A percentile compares a stretch with the other conserved stretches of the same genome.
phyloP scores from a whole-genome alignment of 805 yeast species.

The Hanseniaspora clermontiae region DNA sequence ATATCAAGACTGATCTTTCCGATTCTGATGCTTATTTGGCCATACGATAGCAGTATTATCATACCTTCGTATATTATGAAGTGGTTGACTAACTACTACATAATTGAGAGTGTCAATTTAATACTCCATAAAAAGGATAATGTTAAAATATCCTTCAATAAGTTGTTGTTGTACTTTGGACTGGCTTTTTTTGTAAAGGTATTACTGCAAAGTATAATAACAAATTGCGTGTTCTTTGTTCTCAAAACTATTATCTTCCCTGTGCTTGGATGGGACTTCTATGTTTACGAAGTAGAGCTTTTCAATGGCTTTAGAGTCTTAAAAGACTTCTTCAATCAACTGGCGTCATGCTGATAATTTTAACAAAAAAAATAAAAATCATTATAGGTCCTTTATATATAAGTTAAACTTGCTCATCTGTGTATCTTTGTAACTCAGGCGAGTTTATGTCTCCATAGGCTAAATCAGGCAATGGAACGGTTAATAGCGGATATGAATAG shows the following conservation, averaged over 20 bases:
- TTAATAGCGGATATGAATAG: slow-evolving; percentile 66
- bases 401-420: slow-evolving; percentile 1
- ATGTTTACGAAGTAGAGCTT: neutral
- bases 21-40: slow-evolving; percentile 90
- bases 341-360: neutral
- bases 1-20: slow-evolving; percentile 69
- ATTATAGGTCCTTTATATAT: neutral
- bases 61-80: slow-evolving; percentile 49
- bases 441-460: neutral
- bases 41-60: slow-evolving; percentile 57
- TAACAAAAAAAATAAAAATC: too few relatives aligned
- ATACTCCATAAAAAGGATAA: slow-evolving; percentile 24
- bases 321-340: slow-evolving; percentile 8
- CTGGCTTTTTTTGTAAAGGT: slow-evolving; percentile 18
- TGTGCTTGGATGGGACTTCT: neutral
- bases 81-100: slow-evolving; percentile 46
- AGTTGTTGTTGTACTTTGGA: slow-evolving; percentile 18
- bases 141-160: slow-evolving; percentile 7
- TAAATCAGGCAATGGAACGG: slow-evolving; percentile 47
- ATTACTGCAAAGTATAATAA: slow-evolving; percentile 18
- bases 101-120: slow-evolving; percentile 50
- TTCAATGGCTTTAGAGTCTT: neutral
- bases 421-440: neutral
- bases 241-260: neutral
- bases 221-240: slow-evolving; percentile 17